These are phyloP conservation scores for Petunia axillaris DNA, from an alignment of 257 asterid genomes.

Conservation along the genomic window DNA sequence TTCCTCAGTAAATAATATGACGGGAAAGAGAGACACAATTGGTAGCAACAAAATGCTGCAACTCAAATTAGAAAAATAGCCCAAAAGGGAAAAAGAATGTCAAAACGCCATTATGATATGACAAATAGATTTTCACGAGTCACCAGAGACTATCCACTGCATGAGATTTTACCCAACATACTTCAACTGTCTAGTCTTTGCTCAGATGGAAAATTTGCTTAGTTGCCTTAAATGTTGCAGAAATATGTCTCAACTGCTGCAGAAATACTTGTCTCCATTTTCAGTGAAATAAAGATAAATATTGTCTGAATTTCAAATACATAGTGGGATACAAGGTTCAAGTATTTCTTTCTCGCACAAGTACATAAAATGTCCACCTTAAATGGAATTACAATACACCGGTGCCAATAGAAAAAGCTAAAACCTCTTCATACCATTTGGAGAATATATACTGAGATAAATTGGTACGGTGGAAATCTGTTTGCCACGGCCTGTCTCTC, in stretches of 20 bases:
- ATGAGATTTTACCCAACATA: not conserved
- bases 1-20: not conserved
- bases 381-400: not conserved
- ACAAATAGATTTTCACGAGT: not conserved
- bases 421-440: slow-evolving; percentile 57
- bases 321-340: not conserved
- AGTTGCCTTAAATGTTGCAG: slow-evolving; percentile 8
- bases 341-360: not conserved
- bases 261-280: not conserved
- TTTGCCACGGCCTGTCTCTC: slow-evolving; percentile 89
- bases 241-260: not conserved
- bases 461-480: slow-evolving; percentile 91
- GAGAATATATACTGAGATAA: slow-evolving; percentile 92
- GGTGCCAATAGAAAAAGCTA: not conserved
- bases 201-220: not conserved
- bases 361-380: not conserved
- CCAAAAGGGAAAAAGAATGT: not conserved
- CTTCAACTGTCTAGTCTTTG: not conserved
- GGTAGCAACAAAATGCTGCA: slow-evolving; percentile 18
- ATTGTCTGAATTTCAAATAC: not conserved
- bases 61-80: not conserved
- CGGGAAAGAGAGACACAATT: not conserved
- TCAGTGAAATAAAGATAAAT: not conserved
- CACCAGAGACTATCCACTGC: not conserved
- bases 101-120: not conserved